Evolutionary conservation across 225 moss, liverwort and hornwort species (phyloP).

Genomic region (Rhytidiadelphus loreus): DNA sequence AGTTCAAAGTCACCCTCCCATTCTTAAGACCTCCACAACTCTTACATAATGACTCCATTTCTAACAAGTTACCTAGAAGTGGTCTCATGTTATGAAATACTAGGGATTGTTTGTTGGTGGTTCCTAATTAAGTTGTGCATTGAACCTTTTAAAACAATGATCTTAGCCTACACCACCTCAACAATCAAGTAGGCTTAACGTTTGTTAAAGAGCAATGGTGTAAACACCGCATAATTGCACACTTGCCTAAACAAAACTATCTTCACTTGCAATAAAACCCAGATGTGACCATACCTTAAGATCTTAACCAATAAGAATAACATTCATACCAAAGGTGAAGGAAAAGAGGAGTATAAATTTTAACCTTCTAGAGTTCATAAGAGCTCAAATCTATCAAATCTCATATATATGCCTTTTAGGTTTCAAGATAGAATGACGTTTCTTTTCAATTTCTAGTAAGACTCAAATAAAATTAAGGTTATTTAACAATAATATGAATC

Average conservation of each 20-base stretch:
- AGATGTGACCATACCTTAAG: not conserved
- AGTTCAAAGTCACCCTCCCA: too few relatives aligned
- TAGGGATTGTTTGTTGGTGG: accelerated
- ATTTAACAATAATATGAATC: not conserved
- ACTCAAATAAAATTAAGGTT: not conserved
- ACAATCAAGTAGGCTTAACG: accelerated
- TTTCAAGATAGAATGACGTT: not conserved
- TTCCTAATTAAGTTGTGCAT: accelerated
- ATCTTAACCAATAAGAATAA: too few relatives aligned
- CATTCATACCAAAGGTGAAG: not conserved
- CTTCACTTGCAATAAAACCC: not conserved
- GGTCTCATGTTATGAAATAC: not conserved
- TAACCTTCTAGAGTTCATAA: not conserved
- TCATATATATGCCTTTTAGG: not conserved
- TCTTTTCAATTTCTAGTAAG: not conserved
- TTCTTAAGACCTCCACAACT: too few relatives aligned
- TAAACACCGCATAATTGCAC: too few relatives aligned
- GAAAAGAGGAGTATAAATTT: not conserved
- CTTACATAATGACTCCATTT: not conserved
- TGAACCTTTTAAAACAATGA: not conserved
- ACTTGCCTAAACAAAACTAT: not conserved
- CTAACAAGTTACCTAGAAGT: not conserved
- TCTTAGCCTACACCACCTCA: not conserved
- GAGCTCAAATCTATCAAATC: accelerated
- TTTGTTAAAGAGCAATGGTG: not conserved